Conservation (phyloP, 2,329 filamentous ascomycete species). For the Akanthomyces dipterigenus region DNA sequence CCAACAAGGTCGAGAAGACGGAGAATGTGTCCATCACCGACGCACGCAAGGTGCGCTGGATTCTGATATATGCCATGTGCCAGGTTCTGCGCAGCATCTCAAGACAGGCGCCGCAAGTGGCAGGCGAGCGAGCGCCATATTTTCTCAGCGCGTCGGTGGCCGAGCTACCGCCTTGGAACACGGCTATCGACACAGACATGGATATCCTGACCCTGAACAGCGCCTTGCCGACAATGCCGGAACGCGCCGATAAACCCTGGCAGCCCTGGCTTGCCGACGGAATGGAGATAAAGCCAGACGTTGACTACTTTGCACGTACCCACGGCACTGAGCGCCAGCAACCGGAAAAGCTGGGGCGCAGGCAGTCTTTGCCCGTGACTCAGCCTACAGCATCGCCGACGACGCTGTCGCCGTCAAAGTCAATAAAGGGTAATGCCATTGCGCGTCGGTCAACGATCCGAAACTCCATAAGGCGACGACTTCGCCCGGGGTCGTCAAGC, state of each 20-base stretch:
- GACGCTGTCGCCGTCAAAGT: constrained; percentile 22
- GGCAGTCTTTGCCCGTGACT: constrained; percentile 7
- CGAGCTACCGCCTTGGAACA: constrained; percentile 41
- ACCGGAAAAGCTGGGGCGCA: background rate
- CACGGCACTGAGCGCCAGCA: constrained; percentile 22
- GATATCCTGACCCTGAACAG: background rate
- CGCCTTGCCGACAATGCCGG: constrained; percentile 4
- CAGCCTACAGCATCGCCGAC: constrained; percentile 6
- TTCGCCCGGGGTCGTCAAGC: constrained; percentile 19
- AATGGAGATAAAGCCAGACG: constrained; percentile 45
- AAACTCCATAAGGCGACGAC: constrained; percentile 24
- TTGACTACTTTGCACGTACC: constrained; percentile 46
- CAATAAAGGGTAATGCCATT: constrained; percentile 21
- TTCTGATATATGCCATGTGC: constrained; percentile 65
- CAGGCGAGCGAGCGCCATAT: constrained; percentile 51
- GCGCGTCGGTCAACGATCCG: constrained; percentile 28
- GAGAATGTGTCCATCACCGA: constrained; percentile 53
- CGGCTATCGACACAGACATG: constrained; percentile 19
- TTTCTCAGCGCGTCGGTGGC: constrained; percentile 39
- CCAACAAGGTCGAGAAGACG: constrained; percentile 44
- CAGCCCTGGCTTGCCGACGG: background rate
- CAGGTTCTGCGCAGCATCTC: constrained; percentile 65
- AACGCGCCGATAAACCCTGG: constrained; percentile 1
- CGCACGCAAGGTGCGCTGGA: constrained; percentile 71
- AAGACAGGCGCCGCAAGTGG: constrained; percentile 54